A percentile compares a stretch with the other conserved stretches of the same genome.
phyloP scores from a whole-genome alignment of 768 basidiomycete genomes.

The Psilocybe tampanensis region DNA sequence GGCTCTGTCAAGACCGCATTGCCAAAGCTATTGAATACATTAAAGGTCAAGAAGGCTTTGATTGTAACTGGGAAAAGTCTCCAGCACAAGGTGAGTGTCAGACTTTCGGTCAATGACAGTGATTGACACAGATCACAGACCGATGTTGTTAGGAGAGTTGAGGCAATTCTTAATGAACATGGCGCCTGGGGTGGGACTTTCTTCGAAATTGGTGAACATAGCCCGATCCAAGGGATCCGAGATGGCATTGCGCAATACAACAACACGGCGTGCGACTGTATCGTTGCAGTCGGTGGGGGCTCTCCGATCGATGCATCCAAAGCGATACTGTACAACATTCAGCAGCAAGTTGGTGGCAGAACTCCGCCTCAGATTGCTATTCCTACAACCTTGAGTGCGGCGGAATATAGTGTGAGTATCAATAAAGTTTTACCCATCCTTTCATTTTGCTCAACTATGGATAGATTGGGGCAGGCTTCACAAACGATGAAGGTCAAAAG shows the following conservation, averaged over 20 bases:
- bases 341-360: constrained; percentile 54
- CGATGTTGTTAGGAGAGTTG: constrained; percentile 57
- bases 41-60: constrained; percentile 65
- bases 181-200: constrained; percentile 71
- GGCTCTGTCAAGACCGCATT: constrained; percentile 64
- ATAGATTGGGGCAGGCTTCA: constrained; percentile 70
- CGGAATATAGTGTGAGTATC: constrained; percentile 63
- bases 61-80: constrained; percentile 75
- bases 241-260: constrained; percentile 58
- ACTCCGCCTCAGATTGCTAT: constrained; percentile 73
- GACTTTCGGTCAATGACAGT: neutral
- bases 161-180: constrained; percentile 54
- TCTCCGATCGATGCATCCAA: constrained; percentile 82
- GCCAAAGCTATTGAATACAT: constrained; percentile 55
- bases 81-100: constrained; percentile 53
- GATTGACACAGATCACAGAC: constrained; percentile 42
- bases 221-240: constrained; percentile 67
- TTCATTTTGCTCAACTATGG: constrained; percentile 1
- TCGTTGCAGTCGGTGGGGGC: constrained; percentile 79
- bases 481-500: constrained; percentile 70
- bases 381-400: constrained; percentile 81
- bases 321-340: constrained; percentile 64
- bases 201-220: constrained; percentile 72
- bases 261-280: constrained; percentile 61
- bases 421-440: neutral